Conservation (phyloP, 805 yeast species). For the Saccharomycopsis microspora region DNA sequence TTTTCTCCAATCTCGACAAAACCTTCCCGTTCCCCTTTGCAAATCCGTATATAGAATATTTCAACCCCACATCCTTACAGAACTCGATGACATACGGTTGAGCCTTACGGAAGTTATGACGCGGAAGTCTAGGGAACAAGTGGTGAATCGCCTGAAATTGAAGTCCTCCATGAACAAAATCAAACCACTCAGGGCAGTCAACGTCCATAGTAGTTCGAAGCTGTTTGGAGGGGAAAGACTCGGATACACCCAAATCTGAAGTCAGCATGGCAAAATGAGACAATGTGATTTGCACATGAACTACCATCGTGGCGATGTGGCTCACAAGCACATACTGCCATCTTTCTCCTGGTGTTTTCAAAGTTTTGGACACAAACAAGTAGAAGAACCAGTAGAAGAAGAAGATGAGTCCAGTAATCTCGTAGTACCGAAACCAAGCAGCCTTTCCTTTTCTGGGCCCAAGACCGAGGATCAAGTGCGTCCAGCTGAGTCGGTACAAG, state of each 20-base stretch:
- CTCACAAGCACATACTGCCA: constrained; percentile 56
- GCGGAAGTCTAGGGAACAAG: constrained; percentile 77
- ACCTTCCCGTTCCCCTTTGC: constrained; percentile 66
- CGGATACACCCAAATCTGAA: constrained; percentile 70
- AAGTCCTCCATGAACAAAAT: constrained; percentile 82
- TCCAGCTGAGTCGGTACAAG: constrained; percentile 73
- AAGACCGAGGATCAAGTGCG: constrained; percentile 56
- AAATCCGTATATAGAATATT: constrained; percentile 78
- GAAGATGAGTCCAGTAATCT: constrained; percentile 53
- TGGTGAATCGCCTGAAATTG: constrained; percentile 91
- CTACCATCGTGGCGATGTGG: constrained; percentile 76
- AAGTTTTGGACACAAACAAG: constrained; percentile 35
- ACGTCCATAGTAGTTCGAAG: constrained; percentile 91
- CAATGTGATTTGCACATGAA: constrained; percentile 86
- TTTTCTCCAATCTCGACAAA: constrained; percentile 54
- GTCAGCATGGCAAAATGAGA: constrained; percentile 94
- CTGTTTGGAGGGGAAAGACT: constrained; percentile 71
- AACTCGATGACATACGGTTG: constrained; percentile 66
- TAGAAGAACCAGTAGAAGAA: constrained; percentile 82
- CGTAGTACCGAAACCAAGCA: constrained; percentile 78
- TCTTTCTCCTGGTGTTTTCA: constrained; percentile 44
- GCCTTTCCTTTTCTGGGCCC: constrained; percentile 79
- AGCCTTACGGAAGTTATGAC: constrained; percentile 72
- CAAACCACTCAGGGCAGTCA: constrained; percentile 88
- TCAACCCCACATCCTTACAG: constrained; percentile 65